Conservation (phyloP, 2,329 filamentous ascomycete genomes). For the Fonsecaea monophora region DNA sequence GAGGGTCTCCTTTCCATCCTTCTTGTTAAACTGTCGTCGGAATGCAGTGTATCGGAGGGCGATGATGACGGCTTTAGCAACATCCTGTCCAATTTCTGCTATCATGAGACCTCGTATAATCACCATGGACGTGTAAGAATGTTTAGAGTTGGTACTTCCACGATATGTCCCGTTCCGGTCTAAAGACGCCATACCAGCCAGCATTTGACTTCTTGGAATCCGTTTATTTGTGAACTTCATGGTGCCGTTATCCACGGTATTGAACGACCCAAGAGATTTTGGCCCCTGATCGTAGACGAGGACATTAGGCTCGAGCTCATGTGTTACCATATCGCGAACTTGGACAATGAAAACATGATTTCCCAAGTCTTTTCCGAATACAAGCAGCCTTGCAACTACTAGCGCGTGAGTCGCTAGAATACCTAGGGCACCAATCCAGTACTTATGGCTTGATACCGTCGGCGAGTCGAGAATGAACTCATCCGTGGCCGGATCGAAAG, state of each 20-base stretch:
- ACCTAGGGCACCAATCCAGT: constrained; percentile 44
- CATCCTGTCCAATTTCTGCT: constrained; percentile 38
- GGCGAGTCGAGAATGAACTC: constrained; percentile 44
- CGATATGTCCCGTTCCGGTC: constrained; percentile 42
- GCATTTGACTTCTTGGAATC: constrained; percentile 44
- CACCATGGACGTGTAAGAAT: constrained; percentile 46
- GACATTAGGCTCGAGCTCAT: constrained; percentile 39
- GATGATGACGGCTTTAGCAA: constrained; percentile 46
- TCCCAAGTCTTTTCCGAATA: constrained; percentile 41
- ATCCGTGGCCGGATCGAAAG: constrained; percentile 41
- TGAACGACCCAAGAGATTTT: constrained; percentile 57
- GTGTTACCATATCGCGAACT: constrained; percentile 40
- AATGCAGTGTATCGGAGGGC: constrained; percentile 44
- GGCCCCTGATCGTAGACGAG: constrained; percentile 43
- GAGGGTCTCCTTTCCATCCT: constrained; percentile 29
- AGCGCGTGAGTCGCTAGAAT: constrained; percentile 42
- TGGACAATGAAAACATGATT: constrained; percentile 43
- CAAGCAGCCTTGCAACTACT: constrained; percentile 43
- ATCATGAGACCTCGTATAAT: constrained; percentile 43
- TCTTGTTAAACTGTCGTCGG: constrained; percentile 35
- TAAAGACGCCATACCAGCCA: constrained; percentile 42
- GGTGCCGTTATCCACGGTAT: constrained; percentile 45
- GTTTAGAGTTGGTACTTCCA: constrained; percentile 41
- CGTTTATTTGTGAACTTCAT: constrained; percentile 44
- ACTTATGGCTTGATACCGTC: constrained; percentile 41